Conservation (phyloP, 2,329 filamentous ascomycete genomes). For the Pseudocercospora cruenta region DNA sequence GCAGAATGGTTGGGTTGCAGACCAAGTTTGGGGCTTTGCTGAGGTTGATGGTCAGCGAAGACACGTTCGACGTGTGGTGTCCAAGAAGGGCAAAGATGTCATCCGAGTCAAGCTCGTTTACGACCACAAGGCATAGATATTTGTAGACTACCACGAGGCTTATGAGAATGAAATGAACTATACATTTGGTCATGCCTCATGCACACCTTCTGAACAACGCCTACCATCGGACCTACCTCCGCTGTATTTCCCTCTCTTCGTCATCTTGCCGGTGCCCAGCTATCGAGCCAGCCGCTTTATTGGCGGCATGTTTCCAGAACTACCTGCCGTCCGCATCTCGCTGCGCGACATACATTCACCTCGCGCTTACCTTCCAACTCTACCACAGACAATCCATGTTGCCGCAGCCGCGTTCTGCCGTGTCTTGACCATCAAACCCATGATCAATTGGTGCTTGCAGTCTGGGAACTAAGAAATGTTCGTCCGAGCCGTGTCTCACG, state of each 20-base stretch:
- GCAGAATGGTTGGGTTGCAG: constrained; percentile 57
- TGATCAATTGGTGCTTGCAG: background rate
- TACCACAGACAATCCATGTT: background rate
- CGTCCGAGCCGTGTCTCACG: constrained; percentile 7
- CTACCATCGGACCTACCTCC: background rate
- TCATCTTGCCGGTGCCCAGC: background rate
- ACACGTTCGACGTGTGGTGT: constrained; percentile 43
- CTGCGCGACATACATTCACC: background rate
- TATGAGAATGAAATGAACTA: background rate
- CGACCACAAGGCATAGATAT: constrained; percentile 38
- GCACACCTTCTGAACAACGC: background rate
- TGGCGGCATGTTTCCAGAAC: background rate
- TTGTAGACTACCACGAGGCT: background rate
- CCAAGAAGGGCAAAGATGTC: constrained; percentile 45
- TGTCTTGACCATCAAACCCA: background rate
- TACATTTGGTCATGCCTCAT: background rate
- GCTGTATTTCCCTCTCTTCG: background rate
- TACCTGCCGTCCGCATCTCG: background rate
- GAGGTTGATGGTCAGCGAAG: constrained; percentile 46
- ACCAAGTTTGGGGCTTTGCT: constrained; percentile 57
- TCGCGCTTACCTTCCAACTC: constrained; percentile 2
- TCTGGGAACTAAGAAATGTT: constrained; percentile 8
- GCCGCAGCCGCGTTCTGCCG: background rate
- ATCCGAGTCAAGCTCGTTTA: constrained; percentile 49
- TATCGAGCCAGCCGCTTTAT: background rate